A percentile compares a stretch with the other conserved stretches of the same genome.
Conservation (phyloP, 805 yeast genomes). For the Spathaspora gorwiae region DNA sequence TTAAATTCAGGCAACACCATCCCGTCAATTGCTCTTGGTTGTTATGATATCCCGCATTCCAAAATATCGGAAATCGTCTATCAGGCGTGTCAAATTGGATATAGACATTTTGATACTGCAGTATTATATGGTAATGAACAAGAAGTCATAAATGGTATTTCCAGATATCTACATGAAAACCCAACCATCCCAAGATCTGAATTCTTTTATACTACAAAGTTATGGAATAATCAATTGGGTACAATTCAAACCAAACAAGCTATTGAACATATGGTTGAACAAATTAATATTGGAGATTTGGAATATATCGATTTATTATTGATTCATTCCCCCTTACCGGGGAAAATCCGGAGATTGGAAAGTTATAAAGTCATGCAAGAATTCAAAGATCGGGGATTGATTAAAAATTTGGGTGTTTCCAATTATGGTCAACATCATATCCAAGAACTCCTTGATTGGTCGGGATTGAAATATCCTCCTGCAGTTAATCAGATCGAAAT, state of each 20-base stretch:
- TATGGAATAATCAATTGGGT: slow-evolving; percentile 67
- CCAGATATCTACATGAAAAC: slow-evolving; percentile 33
- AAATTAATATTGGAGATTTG: slow-evolving; percentile 39
- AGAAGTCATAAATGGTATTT: slow-evolving; percentile 62
- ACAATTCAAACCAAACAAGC: slow-evolving; percentile 54
- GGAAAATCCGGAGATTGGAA: slow-evolving; percentile 39
- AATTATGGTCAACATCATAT: slow-evolving; percentile 57
- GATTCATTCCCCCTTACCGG: slow-evolving; percentile 54
- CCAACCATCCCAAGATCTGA: slow-evolving; percentile 23
- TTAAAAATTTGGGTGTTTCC: slow-evolving; percentile 58
- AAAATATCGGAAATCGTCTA: slow-evolving; percentile 40
- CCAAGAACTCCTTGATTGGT: slow-evolving; percentile 47
- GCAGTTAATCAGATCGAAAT: slow-evolving; percentile 48
- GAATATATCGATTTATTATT: slow-evolving; percentile 70
- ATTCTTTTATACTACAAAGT: slow-evolving; percentile 56
- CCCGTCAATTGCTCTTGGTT: slow-evolving; percentile 49
- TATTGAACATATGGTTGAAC: slow-evolving; percentile 42
- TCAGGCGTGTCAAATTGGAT: slow-evolving; percentile 61
- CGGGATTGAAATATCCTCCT: slow-evolving; percentile 39
- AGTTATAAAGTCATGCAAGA: slow-evolving; percentile 56
- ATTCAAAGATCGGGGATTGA: slow-evolving; percentile 45
- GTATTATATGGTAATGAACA: slow-evolving; percentile 64
- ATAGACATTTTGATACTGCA: slow-evolving; percentile 74
- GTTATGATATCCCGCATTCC: slow-evolving; percentile 38
- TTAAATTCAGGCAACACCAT: slow-evolving; percentile 30